Percentiles rank a stretch among this genome's conserved stretches.
Conservation (phyloP, 345 rosid genomes). For the Anacardium occidentale region DNA sequence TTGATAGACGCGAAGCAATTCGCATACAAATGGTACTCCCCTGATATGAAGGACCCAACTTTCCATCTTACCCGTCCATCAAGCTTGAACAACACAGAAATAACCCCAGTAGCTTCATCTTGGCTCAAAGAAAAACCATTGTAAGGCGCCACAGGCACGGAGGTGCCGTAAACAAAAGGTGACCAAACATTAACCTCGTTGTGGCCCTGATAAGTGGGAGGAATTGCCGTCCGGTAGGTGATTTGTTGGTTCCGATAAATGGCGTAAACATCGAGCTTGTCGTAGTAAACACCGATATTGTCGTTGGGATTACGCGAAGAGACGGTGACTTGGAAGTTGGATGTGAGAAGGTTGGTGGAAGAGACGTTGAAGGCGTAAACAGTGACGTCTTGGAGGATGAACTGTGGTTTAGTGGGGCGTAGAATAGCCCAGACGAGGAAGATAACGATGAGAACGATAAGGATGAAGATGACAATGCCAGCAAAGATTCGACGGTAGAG, state of each 20-base stretch:
- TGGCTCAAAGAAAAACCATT: slow-evolving; percentile 44
- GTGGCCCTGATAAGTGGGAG: slow-evolving; percentile 53
- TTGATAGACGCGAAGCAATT: slow-evolving; percentile 58
- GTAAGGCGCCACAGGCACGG: slow-evolving; percentile 78
- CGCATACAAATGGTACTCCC: slow-evolving; percentile 60
- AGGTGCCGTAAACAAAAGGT: slow-evolving; percentile 59
- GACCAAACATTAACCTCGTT: slow-evolving; percentile 78
- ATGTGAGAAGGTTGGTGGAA: slow-evolving; percentile 62
- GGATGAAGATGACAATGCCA: slow-evolving; percentile 50
- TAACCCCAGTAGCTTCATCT: slow-evolving; percentile 54
- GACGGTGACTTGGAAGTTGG: slow-evolving; percentile 75
- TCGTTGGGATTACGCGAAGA: slow-evolving; percentile 81
- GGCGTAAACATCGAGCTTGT: slow-evolving; percentile 68
- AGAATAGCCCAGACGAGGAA: slow-evolving; percentile 85
- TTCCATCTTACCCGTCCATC: slow-evolving; percentile 92
- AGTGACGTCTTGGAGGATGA: slow-evolving; percentile 91
- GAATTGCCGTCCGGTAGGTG: slow-evolving; percentile 57
- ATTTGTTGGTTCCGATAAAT: slow-evolving; percentile 74
- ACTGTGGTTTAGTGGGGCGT: slow-evolving; percentile 71
- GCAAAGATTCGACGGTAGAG: slow-evolving; percentile 34
- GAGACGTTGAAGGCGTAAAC: slow-evolving; percentile 83
- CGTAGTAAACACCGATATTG: slow-evolving; percentile 81
- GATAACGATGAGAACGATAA: slow-evolving; percentile 51
- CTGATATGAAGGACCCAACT: slow-evolving; percentile 60
- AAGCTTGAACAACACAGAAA: slow-evolving; percentile 50